These are phyloP conservation scores for Lipomyces sp. DNA, from an alignment of 805 yeast genomes.

Conservation along the genomic window DNA sequence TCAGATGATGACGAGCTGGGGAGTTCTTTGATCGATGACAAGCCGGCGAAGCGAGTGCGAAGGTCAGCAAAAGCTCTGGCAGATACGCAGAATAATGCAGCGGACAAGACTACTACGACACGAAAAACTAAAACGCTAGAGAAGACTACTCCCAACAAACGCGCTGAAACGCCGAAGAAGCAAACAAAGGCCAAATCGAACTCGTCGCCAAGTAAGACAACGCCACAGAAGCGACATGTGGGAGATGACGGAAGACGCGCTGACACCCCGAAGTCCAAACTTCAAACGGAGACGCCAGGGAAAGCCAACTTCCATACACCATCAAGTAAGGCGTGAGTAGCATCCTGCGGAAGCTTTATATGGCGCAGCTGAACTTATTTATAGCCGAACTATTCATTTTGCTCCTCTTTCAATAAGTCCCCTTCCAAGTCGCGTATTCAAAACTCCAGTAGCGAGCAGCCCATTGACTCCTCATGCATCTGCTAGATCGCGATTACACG, in stretches of 20 bases:
- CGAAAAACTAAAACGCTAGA: background rate
- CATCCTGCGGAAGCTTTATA: background rate
- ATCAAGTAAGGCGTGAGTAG: background rate
- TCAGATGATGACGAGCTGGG: background rate
- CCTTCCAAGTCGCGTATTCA: conserved; percentile 33
- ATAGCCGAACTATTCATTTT: conserved; percentile 10
- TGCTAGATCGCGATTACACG: conserved; percentile 46
- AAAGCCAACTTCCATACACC: conserved; percentile 4
- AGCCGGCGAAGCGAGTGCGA: conserved; percentile 2
- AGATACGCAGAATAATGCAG: background rate
- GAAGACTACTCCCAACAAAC: background rate
- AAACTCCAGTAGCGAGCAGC: conserved; percentile 20
- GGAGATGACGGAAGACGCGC: background rate
- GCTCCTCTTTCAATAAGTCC: conserved; percentile 21
- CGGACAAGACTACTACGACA: background rate
- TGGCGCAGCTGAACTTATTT: background rate
- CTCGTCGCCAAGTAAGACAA: conserved; percentile 8
- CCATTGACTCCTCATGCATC: conserved; percentile 35
- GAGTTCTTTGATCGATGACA: background rate
- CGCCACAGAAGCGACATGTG: background rate
- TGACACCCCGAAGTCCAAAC: background rate
- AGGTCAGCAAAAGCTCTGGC: background rate
- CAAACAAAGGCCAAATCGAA: background rate
- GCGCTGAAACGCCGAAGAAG: conserved; percentile 15
- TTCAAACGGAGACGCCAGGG: background rate